phyloP scores from a whole-genome alignment of 495 filamentous ascomycete species.

The Penicillium dipodomyicola region DNA sequence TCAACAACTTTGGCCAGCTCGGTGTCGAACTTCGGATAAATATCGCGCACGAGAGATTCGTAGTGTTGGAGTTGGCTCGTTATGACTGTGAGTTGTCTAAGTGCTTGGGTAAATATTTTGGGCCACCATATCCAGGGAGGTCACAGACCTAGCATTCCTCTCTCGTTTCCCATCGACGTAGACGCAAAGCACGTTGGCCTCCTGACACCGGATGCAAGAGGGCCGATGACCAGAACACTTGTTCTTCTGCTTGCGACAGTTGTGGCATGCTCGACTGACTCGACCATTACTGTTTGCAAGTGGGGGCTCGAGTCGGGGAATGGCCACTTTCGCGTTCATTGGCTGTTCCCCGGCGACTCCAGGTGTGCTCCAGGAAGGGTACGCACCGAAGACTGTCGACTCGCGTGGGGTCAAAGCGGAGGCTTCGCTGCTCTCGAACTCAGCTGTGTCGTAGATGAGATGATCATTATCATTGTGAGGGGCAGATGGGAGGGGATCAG shows the following conservation, averaged over 20 bases:
- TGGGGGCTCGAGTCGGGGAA: constrained; percentile 6
- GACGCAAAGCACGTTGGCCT: background rate
- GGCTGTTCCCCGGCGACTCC: background rate
- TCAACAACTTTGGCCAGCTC: constrained; percentile 29
- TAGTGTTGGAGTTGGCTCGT: constrained; percentile 11
- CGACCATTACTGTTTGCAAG: background rate
- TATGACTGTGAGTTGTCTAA: constrained; percentile 20
- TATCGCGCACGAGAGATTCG: constrained; percentile 33
- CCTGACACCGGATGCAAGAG: constrained; percentile 2
- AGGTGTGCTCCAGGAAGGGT: background rate
- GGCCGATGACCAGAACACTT: constrained; percentile 10
- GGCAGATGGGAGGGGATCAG: background rate
- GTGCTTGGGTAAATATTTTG: constrained; percentile 24
- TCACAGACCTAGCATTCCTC: constrained; percentile 3
- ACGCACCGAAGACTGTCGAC: background rate
- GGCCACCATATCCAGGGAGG: background rate
- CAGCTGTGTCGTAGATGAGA: background rate
- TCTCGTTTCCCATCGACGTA: constrained; percentile 9
- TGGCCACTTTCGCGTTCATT: constrained; percentile 6
- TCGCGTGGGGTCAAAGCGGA: background rate
- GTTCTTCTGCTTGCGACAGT: constrained; percentile 8
- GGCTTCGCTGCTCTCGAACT: background rate
- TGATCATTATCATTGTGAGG: background rate
- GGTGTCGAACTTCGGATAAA: constrained; percentile 30
- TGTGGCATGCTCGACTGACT: constrained; percentile 10